Evolutionary conservation across 2,329 filamentous ascomycete genomes (phyloP).

Genomic region (Penicillium capsulatum): DNA sequence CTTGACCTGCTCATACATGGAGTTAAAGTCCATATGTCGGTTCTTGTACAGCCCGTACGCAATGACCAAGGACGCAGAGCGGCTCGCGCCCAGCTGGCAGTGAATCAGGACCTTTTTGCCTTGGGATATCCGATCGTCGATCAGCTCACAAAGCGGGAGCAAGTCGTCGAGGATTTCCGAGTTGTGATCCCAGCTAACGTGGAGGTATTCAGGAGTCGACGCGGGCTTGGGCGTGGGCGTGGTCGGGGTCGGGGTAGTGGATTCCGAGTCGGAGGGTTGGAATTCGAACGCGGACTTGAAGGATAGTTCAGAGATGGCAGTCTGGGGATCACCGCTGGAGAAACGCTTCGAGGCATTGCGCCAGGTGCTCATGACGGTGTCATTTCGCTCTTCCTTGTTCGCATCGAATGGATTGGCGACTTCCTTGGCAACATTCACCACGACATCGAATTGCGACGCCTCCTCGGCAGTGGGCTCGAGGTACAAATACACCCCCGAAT

Average conservation of each 20-base stretch:
- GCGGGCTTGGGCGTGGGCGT: conserved; percentile 27
- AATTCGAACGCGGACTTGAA: conserved; percentile 50
- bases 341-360: conserved; percentile 47
- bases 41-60: conserved; percentile 64
- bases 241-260: conserved; percentile 27
- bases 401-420: conserved; percentile 56
- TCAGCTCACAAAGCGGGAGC: conserved; percentile 55
- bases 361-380: conserved; percentile 43
- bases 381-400: conserved; percentile 26
- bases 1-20: conserved; percentile 62
- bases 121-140: conserved; percentile 55
- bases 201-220: conserved; percentile 58
- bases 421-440: conserved; percentile 63
- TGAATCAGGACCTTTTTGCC: conserved; percentile 61
- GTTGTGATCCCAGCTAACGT: conserved; percentile 64
- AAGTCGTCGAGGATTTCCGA: conserved; percentile 63
- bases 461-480: conserved; percentile 59
- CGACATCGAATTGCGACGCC: conserved; percentile 57
- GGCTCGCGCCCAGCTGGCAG: conserved; percentile 62
- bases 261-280: conserved; percentile 28
- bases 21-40: conserved; percentile 58
- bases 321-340: conserved; percentile 41
- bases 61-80: conserved; percentile 63
- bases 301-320: conserved; percentile 43
- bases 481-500: conserved; percentile 59